Base-by-base conservation (phyloP, 352 stramenopile genomes). In the Pythium aphanidermatum region DNA sequence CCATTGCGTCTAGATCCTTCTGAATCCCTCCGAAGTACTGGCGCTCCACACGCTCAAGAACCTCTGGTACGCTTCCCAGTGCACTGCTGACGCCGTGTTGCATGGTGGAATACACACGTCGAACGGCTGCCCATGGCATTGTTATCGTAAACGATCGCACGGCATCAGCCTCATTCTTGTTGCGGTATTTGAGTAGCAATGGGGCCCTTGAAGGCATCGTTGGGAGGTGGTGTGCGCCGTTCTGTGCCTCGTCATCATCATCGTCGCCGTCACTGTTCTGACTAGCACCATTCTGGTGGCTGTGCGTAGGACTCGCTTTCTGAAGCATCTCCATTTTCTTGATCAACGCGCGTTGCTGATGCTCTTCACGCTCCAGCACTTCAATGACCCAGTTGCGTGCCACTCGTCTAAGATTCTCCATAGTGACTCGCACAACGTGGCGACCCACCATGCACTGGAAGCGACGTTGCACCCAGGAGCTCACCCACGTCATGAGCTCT, bases 391-490 rank as follows among this genome's bases (percentile, higher is more conserved):
- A 49, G 19, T 45, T 46, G 21, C 43, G 43, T 19, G 51, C 27
- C 21, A 53, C 38, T 19, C 43, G 43, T 26, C 51, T 43, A 20
- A 64, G 55, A 29, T 46, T 58, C 17, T 55, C 50, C 16, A 35
- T 50, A 7, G 32, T 52, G 23, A 70, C 40, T 17, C 45, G 46
- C 19, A 66, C 43, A 16, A 49, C 39, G 23, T 67, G 56, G 6
- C 54, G 45, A 5, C 43, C 61, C 16, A 70, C 38, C 8, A 64
- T 26, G 30, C 61, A 70, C 46, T 70, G 61, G 55, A 64, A 70
- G 12, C 48, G 51, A 13, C 58, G 53, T 30, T 70, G 61, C 29
- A 70, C 19, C 61, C 61, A 70, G 2, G 44, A 56, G 40, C 61
- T 51, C 21, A 66, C 48, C 36, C 37, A 58, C 3, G 27, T 32